Conservation (phyloP, 148 eudicot species). For the Chenopodium quinoa region DNA sequence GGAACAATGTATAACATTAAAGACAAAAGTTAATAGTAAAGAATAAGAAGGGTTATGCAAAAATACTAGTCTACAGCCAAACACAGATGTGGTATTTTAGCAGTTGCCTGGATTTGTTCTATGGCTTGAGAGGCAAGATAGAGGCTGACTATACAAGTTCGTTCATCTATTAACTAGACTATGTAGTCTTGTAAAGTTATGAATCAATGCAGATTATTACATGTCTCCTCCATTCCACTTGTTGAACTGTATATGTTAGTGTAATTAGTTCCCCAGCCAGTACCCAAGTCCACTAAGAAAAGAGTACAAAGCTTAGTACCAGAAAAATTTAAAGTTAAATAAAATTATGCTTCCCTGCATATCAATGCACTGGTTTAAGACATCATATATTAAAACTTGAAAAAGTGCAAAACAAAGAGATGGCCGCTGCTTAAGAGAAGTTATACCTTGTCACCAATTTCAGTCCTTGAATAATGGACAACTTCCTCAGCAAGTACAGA, state of each 20-base stretch:
- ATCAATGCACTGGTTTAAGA: neutral
- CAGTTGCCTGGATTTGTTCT: neutral
- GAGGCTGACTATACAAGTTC: neutral
- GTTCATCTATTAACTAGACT: neutral
- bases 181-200: neutral
- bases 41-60: neutral
- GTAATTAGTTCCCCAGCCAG: neutral
- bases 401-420: neutral
- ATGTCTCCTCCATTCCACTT: neutral
- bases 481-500: constrained; percentile 22
- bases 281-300: constrained; percentile 6
- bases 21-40: neutral
- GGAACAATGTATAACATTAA: neutral
- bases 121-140: neutral
- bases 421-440: neutral
- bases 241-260: neutral
- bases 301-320: neutral
- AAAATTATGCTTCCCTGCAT: neutral
- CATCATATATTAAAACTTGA: neutral
- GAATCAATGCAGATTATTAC: neutral
- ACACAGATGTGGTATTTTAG: neutral
- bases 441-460: constrained; percentile 25
- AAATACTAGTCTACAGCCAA: neutral
- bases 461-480: constrained; percentile 19
- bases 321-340: neutral